Conservation (phyloP, 2,329 filamentous ascomycete species). For the Chaetothyriales sp. region DNA sequence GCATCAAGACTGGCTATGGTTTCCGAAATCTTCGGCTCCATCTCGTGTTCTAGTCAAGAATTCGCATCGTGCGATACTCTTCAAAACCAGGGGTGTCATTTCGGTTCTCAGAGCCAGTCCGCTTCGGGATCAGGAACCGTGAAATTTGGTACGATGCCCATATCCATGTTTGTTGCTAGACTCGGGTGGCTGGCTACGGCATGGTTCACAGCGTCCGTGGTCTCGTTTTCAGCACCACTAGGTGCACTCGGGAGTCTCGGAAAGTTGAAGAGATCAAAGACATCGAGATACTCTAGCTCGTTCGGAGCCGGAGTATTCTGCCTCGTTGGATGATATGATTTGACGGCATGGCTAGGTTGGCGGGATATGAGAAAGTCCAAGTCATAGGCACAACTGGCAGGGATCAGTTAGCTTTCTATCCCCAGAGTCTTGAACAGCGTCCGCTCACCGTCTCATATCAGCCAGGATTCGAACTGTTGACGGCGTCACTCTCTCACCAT, state of each 20-base stretch:
- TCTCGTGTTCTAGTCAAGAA: too few species aligned
- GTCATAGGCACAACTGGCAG: conserved; percentile 35
- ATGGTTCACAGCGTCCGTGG: conserved; percentile 4
- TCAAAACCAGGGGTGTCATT: too few species aligned
- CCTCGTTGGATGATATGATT: conserved; percentile 34
- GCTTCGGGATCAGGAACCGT: conserved; percentile 33
- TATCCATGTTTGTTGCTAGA: conserved; percentile 19
- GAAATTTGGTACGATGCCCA: conserved; percentile 34
- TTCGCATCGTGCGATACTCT: too few species aligned
- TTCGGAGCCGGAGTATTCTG: conserved; percentile 60
- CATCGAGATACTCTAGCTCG: conserved; percentile 78
- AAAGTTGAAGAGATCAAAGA: conserved; percentile 91
- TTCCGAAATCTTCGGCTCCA: too few species aligned
- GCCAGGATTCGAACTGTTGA: conserved; percentile 75
- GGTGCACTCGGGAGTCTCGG: conserved; percentile 49
- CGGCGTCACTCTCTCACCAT: conserved; percentile 62
- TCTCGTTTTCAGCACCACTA: conserved; percentile 7
- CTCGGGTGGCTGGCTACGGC: conserved; percentile 9
- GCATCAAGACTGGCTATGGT: not conserved
- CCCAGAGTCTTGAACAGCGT: conserved; percentile 31
- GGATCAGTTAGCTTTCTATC: conserved; percentile 5
- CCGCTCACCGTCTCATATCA: conserved; percentile 76
- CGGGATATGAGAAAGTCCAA: conserved; percentile 78
- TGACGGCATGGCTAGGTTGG: conserved; percentile 42
- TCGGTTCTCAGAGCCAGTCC: conserved; percentile 26